Evolutionary conservation across 1,284 basidiomycete genomes (phyloP).

Genomic region (Tylopilus sp.): DNA sequence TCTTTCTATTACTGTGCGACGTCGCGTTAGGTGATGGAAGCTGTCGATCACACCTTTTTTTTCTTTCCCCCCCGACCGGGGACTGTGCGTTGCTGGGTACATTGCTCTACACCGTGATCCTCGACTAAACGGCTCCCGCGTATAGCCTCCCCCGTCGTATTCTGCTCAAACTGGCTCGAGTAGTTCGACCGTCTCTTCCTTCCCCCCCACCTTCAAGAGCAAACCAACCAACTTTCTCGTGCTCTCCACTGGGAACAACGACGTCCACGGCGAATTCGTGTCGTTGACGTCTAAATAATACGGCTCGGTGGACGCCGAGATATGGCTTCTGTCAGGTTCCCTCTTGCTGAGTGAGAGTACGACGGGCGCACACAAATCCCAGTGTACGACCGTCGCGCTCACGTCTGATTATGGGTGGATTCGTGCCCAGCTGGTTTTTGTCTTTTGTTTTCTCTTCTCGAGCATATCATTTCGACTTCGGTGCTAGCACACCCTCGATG

Average conservation of each 20-base stretch:
- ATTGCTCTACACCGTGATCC: neutral
- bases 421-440: constrained; percentile 2
- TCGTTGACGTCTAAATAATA: constrained; percentile 27
- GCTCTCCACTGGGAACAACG: constrained; percentile 25
- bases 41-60: no score
- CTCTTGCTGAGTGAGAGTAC: no score
- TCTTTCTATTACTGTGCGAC: no score
- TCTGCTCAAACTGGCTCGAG: neutral
- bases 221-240: constrained; percentile 38
- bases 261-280: constrained; percentile 35
- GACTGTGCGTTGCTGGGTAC: neutral
- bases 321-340: constrained; percentile 24
- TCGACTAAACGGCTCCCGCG: neutral
- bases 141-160: constrained; percentile 30
- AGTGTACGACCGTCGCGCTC: constrained; percentile 18
- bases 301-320: constrained; percentile 31
- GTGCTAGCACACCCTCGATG: constrained; percentile 6
- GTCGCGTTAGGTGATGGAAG: no score
- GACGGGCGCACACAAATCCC: neutral
- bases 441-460: no score
- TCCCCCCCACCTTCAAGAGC: constrained; percentile 14
- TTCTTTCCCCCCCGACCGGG: no score
- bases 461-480: no score
- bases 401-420: constrained; percentile 14
- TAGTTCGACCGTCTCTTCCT: neutral